These are phyloP conservation scores for Phytophthora quininea DNA, from an alignment of 352 stramenopile genomes.

Conservation along the genomic window DNA sequence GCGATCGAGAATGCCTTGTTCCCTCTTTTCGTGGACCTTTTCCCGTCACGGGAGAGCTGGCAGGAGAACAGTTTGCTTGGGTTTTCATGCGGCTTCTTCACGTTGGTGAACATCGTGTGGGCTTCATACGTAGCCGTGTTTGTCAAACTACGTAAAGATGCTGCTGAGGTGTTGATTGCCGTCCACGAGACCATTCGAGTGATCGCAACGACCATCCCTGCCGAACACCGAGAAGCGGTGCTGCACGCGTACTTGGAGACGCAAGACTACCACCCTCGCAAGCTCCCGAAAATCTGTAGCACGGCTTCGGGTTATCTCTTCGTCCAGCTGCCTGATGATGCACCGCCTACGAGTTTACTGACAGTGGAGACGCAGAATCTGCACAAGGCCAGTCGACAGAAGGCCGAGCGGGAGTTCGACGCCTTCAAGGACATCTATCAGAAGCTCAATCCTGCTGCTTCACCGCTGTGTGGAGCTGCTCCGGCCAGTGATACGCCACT, in stretches of 20 bases:
- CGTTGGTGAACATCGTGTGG: constrained; percentile 49
- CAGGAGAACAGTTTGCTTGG: constrained; percentile 41
- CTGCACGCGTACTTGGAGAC: constrained; percentile 32
- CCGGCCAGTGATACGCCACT: constrained; percentile 19
- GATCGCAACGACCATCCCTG: constrained; percentile 37
- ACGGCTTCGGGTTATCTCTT: constrained; percentile 39
- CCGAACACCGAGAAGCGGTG: constrained; percentile 30
- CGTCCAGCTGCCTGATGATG: constrained; percentile 36
- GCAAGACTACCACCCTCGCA: constrained; percentile 18
- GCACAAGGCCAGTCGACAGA: constrained; percentile 15
- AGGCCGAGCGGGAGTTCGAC: constrained; percentile 30
- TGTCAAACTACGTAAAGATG: constrained; percentile 35
- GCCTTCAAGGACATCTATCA: constrained; percentile 34
- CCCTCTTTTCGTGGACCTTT: constrained; percentile 32
- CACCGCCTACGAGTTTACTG: constrained; percentile 14
- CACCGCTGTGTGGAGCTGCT: constrained; percentile 9
- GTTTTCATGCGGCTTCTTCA: constrained; percentile 47
- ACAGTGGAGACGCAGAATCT: constrained; percentile 14
- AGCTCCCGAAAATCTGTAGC: constrained; percentile 29
- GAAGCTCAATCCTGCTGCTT: constrained; percentile 22
- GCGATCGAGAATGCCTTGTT: constrained; percentile 65
- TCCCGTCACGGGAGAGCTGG: constrained; percentile 25
- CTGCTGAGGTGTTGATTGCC: constrained; percentile 29
- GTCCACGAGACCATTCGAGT: constrained; percentile 48
- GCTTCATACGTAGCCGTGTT: constrained; percentile 28